Evolutionary conservation across 495 filamentous ascomycete species (phyloP).

Genomic region (Evernia prunastri): DNA sequence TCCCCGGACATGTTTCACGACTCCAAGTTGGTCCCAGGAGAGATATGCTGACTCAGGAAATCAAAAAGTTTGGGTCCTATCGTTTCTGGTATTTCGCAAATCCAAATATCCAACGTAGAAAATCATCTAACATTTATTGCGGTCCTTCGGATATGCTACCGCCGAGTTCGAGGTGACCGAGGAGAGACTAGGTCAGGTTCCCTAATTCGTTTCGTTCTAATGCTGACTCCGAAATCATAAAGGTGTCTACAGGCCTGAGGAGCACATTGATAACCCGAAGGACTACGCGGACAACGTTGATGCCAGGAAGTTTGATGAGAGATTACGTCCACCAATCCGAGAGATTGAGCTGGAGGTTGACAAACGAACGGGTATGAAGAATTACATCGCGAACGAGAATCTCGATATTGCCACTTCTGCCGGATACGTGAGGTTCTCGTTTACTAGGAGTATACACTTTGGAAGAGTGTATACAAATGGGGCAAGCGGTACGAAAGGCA

Average conservation of each 20-base stretch:
- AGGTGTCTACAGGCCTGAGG: slow-evolving; percentile 71
- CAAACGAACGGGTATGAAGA: slow-evolving; percentile 87
- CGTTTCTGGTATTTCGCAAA: slow-evolving; percentile 3
- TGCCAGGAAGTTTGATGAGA: slow-evolving; percentile 75
- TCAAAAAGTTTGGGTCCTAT: slow-evolving; percentile 40
- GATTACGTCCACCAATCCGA: slow-evolving; percentile 69
- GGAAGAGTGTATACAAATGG: slow-evolving; percentile 81
- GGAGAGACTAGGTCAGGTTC: slow-evolving; percentile 61
- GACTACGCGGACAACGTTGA: slow-evolving; percentile 87
- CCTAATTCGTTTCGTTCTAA: no score
- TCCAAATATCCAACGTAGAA: background rate
- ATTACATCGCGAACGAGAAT: slow-evolving; percentile 90
- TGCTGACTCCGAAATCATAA: no score
- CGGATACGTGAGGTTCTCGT: slow-evolving; percentile 83
- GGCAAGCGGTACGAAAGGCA: slow-evolving; percentile 51
- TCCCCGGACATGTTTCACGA: no score
- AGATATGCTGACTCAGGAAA: no score
- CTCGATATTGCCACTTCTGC: slow-evolving; percentile 80
- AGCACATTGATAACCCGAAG: slow-evolving; percentile 88
- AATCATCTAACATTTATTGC: slow-evolving; percentile 23
- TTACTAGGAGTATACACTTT: slow-evolving; percentile 80
- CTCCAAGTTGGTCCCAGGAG: no score
- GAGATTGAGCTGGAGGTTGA: slow-evolving; percentile 78
- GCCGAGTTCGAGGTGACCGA: slow-evolving; percentile 93
- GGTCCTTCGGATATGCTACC: slow-evolving; percentile 86